These are phyloP conservation scores for Taxillus chinensis DNA, from an alignment of 164 flowering plant species.

Conservation along the genomic window DNA sequence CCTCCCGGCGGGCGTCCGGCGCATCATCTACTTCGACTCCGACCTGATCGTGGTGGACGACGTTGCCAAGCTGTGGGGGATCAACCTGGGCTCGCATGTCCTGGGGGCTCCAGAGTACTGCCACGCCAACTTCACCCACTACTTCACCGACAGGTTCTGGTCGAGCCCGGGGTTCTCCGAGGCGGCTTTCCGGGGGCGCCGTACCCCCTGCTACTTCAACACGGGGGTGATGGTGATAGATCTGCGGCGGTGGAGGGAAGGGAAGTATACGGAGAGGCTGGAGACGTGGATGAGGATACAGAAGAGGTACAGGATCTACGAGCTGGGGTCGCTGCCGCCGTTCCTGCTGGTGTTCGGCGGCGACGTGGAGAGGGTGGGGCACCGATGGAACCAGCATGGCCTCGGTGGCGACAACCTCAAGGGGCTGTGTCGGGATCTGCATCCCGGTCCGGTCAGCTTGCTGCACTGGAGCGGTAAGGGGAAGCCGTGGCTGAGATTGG, in stretches of 20 bases:
- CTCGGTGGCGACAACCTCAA: conserved; percentile 65
- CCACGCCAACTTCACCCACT: conserved; percentile 65
- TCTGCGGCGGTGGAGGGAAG: conserved; percentile 45
- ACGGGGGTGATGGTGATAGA: conserved; percentile 89
- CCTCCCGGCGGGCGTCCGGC: conserved; percentile 33
- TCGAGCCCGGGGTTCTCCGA: conserved; percentile 21
- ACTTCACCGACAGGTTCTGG: conserved; percentile 62
- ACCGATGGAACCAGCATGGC: conserved; percentile 80
- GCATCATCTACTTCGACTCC: conserved; percentile 68
- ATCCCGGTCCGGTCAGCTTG: conserved; percentile 70
- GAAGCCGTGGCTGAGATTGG: conserved; percentile 69
- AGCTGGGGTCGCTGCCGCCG: conserved; percentile 71
- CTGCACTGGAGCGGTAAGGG: conserved; percentile 85
- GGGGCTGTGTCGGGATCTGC: conserved; percentile 57
- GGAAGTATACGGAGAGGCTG: conserved; percentile 33
- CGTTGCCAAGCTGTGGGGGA: conserved; percentile 44
- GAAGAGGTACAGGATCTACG: conserved; percentile 50
- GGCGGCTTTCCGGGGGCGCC: conserved; percentile 9
- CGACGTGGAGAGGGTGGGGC: conserved; percentile 53
- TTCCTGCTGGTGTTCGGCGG: conserved; percentile 70
- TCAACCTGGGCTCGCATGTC: conserved; percentile 35
- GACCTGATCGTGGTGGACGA: conserved; percentile 69
- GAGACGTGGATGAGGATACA: conserved; percentile 73
- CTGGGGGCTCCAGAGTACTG: conserved; percentile 76
- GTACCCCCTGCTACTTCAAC: conserved; percentile 61